phyloP scores from a whole-genome alignment of 768 basidiomycete species.

The Lactifluus subvellereus region DNA sequence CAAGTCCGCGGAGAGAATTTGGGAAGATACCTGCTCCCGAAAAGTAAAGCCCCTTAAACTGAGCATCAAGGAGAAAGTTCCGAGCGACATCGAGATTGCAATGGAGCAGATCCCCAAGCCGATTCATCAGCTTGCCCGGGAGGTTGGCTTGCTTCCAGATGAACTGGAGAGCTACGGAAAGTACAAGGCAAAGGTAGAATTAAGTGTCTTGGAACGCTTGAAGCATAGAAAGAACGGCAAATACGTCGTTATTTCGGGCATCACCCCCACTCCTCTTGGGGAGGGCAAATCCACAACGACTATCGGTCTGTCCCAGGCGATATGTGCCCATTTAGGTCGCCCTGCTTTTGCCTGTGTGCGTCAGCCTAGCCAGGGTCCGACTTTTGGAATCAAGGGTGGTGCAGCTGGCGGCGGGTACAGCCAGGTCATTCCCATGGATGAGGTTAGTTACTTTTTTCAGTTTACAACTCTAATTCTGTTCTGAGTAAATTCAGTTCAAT shows the following conservation, averaged over 20 bases:
- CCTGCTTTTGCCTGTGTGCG: conserved; percentile 95
- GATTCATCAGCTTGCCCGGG: conserved; percentile 72
- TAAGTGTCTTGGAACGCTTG: conserved; percentile 80
- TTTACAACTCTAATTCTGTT: not conserved
- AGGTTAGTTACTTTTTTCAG: conserved; percentile 40
- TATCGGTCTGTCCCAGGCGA: conserved; percentile 92
- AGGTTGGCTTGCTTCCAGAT: conserved; percentile 79
- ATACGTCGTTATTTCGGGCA: conserved; percentile 94
- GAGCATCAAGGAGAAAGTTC: conserved; percentile 77
- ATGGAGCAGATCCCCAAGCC: conserved; percentile 93
- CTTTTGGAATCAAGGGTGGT: conserved; percentile 98
- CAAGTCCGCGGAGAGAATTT: conserved; percentile 74
- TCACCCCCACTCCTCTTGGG: conserved; percentile 93
- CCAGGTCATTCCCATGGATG: conserved; percentile 99
- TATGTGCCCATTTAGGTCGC: conserved; percentile 90
- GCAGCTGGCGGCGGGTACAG: conserved; percentile 98
- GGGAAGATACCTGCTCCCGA: conserved; percentile 58
- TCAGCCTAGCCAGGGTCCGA: conserved; percentile 97
- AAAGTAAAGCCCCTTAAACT: conserved; percentile 77
- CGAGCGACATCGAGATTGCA: conserved; percentile 95
- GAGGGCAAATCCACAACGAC: conserved; percentile 99
- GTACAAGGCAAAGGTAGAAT: conserved; percentile 96
- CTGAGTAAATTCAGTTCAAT: conserved; percentile 62
- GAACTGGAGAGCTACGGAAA: conserved; percentile 93
- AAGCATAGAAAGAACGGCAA: conserved; percentile 86